Evolutionary conservation across 2,329 filamentous ascomycete species (phyloP), one percentile per base, ranked within the genome.

Genomic region (Aspergillus luchuensis): DNA sequence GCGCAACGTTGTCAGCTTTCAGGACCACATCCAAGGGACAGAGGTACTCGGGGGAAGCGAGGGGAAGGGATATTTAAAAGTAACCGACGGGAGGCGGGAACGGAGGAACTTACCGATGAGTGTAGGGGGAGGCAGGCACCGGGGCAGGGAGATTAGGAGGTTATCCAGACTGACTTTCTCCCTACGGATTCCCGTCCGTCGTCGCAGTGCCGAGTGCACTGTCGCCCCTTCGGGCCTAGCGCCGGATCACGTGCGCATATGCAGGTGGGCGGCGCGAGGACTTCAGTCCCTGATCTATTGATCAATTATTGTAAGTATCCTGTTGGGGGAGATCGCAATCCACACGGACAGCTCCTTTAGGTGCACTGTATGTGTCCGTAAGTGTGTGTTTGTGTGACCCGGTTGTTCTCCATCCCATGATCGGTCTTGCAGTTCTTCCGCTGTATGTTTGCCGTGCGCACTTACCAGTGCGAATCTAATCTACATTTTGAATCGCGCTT

Each of bases 141-240:
- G 60, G 49, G 51, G 51, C 59, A 61, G 60, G 53, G 58, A 57
- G 63, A 66, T 63, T 52, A 66, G 66, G 66, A 68, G 66, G 66
- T 63, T 64, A 67, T 69, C 67, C 63, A 59, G 63, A 66, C 59
- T 61, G 56, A 62, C 56, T 50, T 60, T 50, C 38, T 53, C 60
- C 57, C 61, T 56, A 54, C 56, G 49, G 60, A 65, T 60, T 65
- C 60, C 61, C 62, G 58, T 54, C 52, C 54, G 48, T 57, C 43
- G 61, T 65, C 58, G 62, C 66, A 57, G 57, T 65, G 67, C 66
- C 63, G 66, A 66, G 61, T 56, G 58, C 60, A 39, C 45, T 50
- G 45, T 55, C 47, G 25, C 57, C 65, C 23, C n/a, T 64, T 70
- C 47, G 25, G 63, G 68, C 6, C 53, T 70, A 70, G 68, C 33